Conservation (phyloP, 441 rosid genomes). For the Lepidium campestre region DNA sequence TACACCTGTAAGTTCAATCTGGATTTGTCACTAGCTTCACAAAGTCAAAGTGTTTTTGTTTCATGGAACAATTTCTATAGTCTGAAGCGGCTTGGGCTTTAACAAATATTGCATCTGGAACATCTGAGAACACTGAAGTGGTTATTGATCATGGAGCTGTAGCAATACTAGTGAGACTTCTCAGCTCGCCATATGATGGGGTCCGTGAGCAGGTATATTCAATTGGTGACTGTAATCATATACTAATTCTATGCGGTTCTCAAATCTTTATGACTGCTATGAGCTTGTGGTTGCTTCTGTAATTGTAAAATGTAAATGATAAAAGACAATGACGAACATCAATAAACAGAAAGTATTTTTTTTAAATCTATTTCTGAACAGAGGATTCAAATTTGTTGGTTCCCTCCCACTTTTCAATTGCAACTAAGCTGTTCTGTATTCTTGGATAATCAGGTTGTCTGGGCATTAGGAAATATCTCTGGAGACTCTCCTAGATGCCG, state of each 20-base stretch:
- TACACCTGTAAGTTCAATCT: neutral
- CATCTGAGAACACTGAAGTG: conserved; percentile 58
- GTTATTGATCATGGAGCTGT: conserved; percentile 60
- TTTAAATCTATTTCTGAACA: neutral
- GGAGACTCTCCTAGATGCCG: conserved; percentile 68
- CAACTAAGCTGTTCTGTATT: neutral
- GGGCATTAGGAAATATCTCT: conserved; percentile 61
- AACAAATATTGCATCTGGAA: conserved; percentile 58
- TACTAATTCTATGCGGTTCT: neutral
- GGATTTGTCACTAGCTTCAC: neutral
- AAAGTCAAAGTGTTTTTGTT: neutral
- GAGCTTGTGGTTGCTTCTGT: neutral
- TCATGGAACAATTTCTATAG: conserved; percentile 20
- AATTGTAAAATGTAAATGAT: neutral
- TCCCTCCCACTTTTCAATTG: neutral
- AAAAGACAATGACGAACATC: neutral
- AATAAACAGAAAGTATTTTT: neutral
- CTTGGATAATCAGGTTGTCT: conserved; percentile 39
- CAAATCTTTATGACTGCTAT: neutral
- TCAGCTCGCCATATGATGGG: conserved; percentile 38
- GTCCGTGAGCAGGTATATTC: conserved; percentile 53
- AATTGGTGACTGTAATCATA: neutral
- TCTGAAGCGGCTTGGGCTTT: conserved; percentile 69
- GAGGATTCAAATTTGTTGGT: neutral
- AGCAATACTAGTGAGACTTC: conserved; percentile 48